Percentiles rank a stretch among this genome's conserved stretches.
These are phyloP conservation scores for Flaveria linearis DNA, from an alignment of 129 eudicot species.

Conservation along the genomic window DNA sequence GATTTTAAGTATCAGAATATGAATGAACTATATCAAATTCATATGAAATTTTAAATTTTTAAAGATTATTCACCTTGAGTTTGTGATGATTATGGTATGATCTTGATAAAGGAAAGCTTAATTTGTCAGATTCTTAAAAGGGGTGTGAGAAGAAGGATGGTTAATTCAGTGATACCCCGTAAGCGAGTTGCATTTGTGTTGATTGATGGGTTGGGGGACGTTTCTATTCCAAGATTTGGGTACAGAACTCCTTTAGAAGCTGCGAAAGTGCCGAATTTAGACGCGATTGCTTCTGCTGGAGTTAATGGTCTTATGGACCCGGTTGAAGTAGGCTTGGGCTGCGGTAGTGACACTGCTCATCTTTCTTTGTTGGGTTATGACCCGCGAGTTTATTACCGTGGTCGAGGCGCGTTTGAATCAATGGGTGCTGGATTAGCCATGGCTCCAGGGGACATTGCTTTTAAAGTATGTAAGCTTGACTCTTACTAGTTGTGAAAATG, in stretches of 20 bases:
- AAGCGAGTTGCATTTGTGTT: conserved; percentile 87
- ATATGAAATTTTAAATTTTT: background rate
- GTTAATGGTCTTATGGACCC: conserved; percentile 97
- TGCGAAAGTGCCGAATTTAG: conserved; percentile 72
- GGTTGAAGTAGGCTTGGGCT: conserved; percentile 86
- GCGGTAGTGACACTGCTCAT: conserved; percentile 97
- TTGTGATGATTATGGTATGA: conserved; percentile 12
- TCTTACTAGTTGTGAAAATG: conserved; percentile 9
- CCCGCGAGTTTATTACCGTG: conserved; percentile 89
- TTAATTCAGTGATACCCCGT: conserved; percentile 42
- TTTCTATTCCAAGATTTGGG: conserved; percentile 77
- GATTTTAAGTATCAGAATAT: background rate
- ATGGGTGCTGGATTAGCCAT: conserved; percentile 99
- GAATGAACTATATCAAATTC: background rate
- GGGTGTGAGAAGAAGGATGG: conserved; percentile 44
- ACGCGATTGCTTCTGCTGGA: conserved; percentile 91
- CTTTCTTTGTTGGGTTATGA: conserved; percentile 87
- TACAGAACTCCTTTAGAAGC: conserved; percentile 78
- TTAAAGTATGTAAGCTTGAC: conserved; percentile 52
- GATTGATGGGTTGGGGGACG: conserved; percentile 95
- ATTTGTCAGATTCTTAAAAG: conserved; percentile 14
- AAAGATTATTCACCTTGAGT: background rate
- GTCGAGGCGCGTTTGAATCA: conserved; percentile 93
- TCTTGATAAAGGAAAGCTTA: conserved; percentile 13
- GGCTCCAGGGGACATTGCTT: conserved; percentile 97